A percentile compares a stretch with the other conserved stretches of the same genome.
phyloP scores from a whole-genome alignment of 495 filamentous ascomycete genomes.

The Margaritispora aquatica region DNA sequence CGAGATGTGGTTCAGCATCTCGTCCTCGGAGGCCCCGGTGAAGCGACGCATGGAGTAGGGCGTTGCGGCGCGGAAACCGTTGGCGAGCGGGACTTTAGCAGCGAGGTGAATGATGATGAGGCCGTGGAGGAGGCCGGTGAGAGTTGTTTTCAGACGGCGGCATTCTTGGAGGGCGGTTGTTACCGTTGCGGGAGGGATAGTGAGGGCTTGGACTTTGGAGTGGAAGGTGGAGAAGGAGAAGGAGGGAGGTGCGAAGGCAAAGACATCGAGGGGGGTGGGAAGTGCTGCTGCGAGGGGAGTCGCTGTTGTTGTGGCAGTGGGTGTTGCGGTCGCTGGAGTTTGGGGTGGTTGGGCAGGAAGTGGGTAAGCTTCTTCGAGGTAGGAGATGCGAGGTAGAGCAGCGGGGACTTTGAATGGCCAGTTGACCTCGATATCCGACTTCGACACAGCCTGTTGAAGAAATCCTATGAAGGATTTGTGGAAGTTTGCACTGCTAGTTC shows the following conservation, averaged over 20 bases:
- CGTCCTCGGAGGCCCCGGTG: slow-evolving; percentile 8
- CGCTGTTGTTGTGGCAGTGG: background rate
- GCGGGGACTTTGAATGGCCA: slow-evolving; percentile 6
- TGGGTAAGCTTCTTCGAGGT: slow-evolving; percentile 3
- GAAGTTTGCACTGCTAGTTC: slow-evolving; percentile 21
- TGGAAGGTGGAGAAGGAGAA: background rate
- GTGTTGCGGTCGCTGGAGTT: background rate
- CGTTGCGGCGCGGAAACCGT: slow-evolving; percentile 9
- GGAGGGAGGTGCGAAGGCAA: background rate
- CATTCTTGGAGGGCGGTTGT: slow-evolving; percentile 8
- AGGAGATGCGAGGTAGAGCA: background rate
- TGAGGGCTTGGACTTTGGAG: background rate
- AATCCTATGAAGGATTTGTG: slow-evolving; percentile 19
- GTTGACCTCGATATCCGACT: background rate
- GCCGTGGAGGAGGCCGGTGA: slow-evolving; percentile 24
- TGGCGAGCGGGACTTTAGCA: slow-evolving; percentile 3
- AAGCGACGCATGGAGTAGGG: slow-evolving; percentile 14
- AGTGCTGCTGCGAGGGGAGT: too few relatives aligned
- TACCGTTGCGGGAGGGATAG: background rate
- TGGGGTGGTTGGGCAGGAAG: background rate
- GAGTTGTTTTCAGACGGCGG: slow-evolving; percentile 16
- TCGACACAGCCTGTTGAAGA: background rate
- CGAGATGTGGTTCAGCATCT: slow-evolving; percentile 24
- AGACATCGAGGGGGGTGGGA: too few relatives aligned
- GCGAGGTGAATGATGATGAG: slow-evolving; percentile 17